Evolutionary conservation across 352 stramenopile genomes (phyloP).

Genomic region (Globisporangium sylvaticum): DNA sequence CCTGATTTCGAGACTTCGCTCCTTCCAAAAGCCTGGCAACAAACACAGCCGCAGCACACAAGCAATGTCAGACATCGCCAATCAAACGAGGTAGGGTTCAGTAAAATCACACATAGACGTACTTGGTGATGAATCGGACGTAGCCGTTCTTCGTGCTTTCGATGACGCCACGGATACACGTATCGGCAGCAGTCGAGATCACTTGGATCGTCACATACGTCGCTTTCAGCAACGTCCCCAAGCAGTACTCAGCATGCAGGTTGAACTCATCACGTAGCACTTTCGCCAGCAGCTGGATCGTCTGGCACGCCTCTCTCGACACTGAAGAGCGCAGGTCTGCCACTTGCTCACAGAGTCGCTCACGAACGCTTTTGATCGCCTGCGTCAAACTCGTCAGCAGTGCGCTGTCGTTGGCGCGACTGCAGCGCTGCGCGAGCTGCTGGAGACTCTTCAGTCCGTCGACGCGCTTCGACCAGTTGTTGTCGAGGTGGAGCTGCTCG

Average conservation of each 20-base stretch:
- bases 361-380: conserved; percentile 49
- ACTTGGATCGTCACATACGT: conserved; percentile 88
- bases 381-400: conserved; percentile 28
- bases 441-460: conserved; percentile 62
- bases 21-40: conserved; percentile 64
- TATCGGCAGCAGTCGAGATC: conserved; percentile 71
- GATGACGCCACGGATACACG: conserved; percentile 71
- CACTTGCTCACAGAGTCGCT: conserved; percentile 70
- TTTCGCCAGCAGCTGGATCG: conserved; percentile 60
- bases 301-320: conserved; percentile 65
- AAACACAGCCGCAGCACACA: background rate
- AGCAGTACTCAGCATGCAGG: conserved; percentile 63
- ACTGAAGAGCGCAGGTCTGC: conserved; percentile 76
- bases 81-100: background rate
- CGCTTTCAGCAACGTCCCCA: conserved; percentile 70
- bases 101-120: conserved; percentile 14
- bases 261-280: conserved; percentile 74
- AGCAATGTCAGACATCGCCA: background rate
- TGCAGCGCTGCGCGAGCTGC: conserved; percentile 45
- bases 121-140: conserved; percentile 69
- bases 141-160: conserved; percentile 74
- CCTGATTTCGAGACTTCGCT: conserved; percentile 67
- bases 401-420: conserved; percentile 25
- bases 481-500: conserved; percentile 56
- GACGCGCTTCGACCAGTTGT: conserved; percentile 79